Base-by-base conservation (phyloP, 148 eudicot genomes). In the Arbutus unedo region DNA sequence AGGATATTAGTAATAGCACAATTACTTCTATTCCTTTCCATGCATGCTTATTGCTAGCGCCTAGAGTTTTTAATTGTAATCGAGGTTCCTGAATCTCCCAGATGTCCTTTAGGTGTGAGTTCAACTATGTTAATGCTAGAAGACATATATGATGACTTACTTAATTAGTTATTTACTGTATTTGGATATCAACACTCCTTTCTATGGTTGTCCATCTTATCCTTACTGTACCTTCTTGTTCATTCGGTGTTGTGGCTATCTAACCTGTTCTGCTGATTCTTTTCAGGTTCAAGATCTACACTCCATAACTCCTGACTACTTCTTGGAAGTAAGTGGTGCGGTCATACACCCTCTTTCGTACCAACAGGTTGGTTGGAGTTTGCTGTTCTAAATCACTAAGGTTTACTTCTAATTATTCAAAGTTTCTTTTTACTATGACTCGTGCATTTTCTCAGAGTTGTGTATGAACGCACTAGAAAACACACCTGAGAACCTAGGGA, bases 301-400 rank as follows among this genome's bases (percentile, higher is more conserved):
- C 88, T 93, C 93, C 47, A 84, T 94, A 82, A 96, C 99, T 79
- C 99, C 99, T 10, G 91, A 96, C 79, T 87, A 88, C 89, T 96
- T 96, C 88, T 89, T 96, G 92, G 95, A 96, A 96, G 90, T 96
- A 80, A 96, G 99, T 86, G 99, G 99, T 79, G 94, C 91, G 7
- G 94, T 96, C 74, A 91, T 96, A 79, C 99, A 96, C 82, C 91
- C 99, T 75, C 92, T 96, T 78, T 96, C 99, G 31, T 96, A 96
- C 84, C 98, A 96, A 82, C 99, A 96, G 99, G 99, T 96, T 76
- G 60, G 92, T 89, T 66, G 31, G 79, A 73, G 70, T 45, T 74
- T 49, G 44, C 51, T 85, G 81, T 18, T 70, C 18, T 75, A 72
- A 48, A 50, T 82, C 23, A 77, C 55, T 71, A 53, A 51, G 31